A percentile compares a stretch with the other conserved stretches of the same genome.
These are phyloP conservation scores for Stachybotrys elegans DNA, from an alignment of 2,329 filamentous ascomycete genomes.

Conservation along the genomic window DNA sequence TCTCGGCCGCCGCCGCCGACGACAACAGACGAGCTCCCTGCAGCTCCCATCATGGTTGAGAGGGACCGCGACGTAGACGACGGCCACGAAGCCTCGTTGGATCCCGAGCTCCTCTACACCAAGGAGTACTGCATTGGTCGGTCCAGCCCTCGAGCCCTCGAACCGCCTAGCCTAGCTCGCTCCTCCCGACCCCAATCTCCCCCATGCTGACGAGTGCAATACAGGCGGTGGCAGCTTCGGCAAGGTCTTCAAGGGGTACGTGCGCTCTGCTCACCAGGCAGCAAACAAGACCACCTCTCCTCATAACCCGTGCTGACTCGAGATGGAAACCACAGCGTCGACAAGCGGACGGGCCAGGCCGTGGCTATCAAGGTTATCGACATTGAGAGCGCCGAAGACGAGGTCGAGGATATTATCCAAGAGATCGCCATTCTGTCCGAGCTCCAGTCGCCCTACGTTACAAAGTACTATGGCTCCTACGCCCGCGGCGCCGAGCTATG, in stretches of 20 bases:
- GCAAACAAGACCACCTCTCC: conserved; percentile 1
- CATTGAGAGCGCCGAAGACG: conserved; percentile 97
- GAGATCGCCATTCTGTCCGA: conserved; percentile 97
- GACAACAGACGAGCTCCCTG: conserved; percentile 1
- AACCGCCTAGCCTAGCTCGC: too few species aligned
- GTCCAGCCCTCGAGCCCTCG: too few species aligned
- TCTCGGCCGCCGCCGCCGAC: neutral
- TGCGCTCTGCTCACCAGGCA: neutral
- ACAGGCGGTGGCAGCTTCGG: conserved; percentile 94
- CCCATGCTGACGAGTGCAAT: too few species aligned
- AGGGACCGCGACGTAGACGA: conserved; percentile 41
- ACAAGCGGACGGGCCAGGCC: conserved; percentile 86
- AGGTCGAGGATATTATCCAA: conserved; percentile 98
- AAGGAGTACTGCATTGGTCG: conserved; percentile 86
- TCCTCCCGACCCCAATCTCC: too few species aligned
- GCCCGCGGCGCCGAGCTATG: conserved; percentile 93
- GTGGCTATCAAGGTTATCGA: conserved; percentile 99
- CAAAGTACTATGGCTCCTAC: conserved; percentile 96
- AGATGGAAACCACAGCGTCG: conserved; percentile 63
- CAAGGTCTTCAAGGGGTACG: conserved; percentile 94
- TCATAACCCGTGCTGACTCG: conserved; percentile 4
- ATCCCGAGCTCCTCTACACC: conserved; percentile 88
- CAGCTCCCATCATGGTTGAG: conserved; percentile 38
- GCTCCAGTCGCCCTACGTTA: conserved; percentile 92
- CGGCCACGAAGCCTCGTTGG: conserved; percentile 47